Conservation (phyloP, 1,284 basidiomycete genomes). For the Boletus smithii region DNA sequence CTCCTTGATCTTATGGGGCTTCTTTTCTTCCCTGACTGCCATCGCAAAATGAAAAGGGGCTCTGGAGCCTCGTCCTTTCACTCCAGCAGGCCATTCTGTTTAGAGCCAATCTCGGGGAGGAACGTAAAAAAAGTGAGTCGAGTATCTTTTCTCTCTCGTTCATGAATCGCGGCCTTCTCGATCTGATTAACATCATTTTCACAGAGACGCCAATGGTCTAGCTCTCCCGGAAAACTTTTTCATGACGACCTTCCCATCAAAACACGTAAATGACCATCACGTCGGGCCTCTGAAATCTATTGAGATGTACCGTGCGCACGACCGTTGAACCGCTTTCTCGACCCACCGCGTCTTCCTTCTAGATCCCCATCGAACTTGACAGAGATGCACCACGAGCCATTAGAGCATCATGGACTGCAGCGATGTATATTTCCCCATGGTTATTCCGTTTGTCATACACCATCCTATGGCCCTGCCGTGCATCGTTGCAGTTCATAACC, state of each 20-base stretch:
- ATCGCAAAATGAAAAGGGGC: slow-evolving; percentile 19
- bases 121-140: slow-evolving; percentile 24
- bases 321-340: slow-evolving; percentile 1
- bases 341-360: background rate
- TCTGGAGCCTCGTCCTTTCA: background rate
- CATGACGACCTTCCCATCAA: slow-evolving; percentile 1
- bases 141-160: background rate
- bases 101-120: background rate
- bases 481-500: slow-evolving; percentile 15
- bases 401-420: slow-evolving; percentile 2
- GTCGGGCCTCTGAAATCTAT: slow-evolving; percentile 4
- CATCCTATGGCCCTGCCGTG: slow-evolving; percentile 1
- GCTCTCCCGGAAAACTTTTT: background rate
- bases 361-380: background rate
- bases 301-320: background rate
- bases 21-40: slow-evolving; percentile 24
- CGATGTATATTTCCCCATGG: slow-evolving; percentile 1
- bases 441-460: background rate
- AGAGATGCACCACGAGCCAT: background rate
- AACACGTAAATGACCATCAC: slow-evolving; percentile 22
- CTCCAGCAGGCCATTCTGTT: background rate
- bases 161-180: slow-evolving; percentile 9
- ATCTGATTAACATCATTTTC: slow-evolving; percentile 14
- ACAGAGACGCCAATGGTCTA: background rate
- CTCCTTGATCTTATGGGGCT: slow-evolving; percentile 3